Percentiles rank a stretch among this genome's conserved stretches.
phyloP scores from a whole-genome alignment of 2,329 filamentous ascomycete species.

The Beauveria asiatica region DNA sequence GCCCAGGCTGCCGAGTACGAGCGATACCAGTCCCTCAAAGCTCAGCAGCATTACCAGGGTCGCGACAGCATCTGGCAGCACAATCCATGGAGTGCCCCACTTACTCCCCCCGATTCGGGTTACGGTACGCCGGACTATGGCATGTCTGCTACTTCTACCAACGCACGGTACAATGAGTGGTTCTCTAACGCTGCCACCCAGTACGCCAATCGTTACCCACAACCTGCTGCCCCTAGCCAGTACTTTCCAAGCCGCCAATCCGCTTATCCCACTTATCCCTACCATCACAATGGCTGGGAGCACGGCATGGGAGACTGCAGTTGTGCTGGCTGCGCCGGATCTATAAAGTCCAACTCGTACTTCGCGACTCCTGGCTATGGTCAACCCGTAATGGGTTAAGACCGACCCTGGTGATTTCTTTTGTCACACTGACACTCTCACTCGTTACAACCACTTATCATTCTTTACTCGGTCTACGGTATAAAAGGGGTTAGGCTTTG shows the following conservation, averaged over 20 bases:
- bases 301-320: constrained; percentile 40
- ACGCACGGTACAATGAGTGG: constrained; percentile 50
- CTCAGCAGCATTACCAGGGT: constrained; percentile 33
- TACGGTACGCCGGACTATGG: constrained; percentile 53
- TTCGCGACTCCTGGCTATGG: constrained; percentile 41
- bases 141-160: constrained; percentile 45
- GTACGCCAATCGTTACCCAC: constrained; percentile 37
- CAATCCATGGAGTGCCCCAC: constrained; percentile 39
- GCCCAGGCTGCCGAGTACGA: constrained; percentile 49
- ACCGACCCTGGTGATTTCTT: constrained; percentile 18
- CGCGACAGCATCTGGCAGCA: constrained; percentile 38
- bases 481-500: constrained; percentile 17
- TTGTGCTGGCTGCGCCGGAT: constrained; percentile 37
- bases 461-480: constrained; percentile 16
- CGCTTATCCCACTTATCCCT: constrained; percentile 35
- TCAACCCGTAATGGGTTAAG: constrained; percentile 47
- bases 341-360: constrained; percentile 39
- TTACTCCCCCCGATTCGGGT: constrained; percentile 53
- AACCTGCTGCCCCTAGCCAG: constrained; percentile 30
- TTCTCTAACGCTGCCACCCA: constrained; percentile 38
- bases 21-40: constrained; percentile 37
- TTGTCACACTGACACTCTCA: constrained; percentile 15
- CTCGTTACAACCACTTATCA: constrained; percentile 12
- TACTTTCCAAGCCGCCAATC: constrained; percentile 36
- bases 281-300: constrained; percentile 40